A percentile compares a stretch with the other conserved stretches of the same genome.
These are phyloP conservation scores for Asclepias syriaca DNA, from an alignment of 257 asterid genomes.

Conservation along the genomic window DNA sequence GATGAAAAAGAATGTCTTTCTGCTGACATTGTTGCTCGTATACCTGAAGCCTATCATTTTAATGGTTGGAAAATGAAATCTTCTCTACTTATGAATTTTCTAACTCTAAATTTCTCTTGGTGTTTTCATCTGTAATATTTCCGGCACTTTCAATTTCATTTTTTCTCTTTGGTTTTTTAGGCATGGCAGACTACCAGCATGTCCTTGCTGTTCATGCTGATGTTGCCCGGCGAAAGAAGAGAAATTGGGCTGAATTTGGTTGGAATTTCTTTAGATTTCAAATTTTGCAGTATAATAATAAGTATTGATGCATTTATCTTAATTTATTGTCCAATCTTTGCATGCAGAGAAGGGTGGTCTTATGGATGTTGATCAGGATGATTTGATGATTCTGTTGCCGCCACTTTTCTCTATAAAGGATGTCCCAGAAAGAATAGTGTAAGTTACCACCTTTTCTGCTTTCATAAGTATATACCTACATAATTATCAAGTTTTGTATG, in stretches of 20 bases:
- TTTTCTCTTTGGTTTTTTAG: conserved; percentile 30
- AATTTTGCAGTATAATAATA: not conserved
- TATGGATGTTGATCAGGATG: conserved; percentile 70
- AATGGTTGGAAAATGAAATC: conserved; percentile 41
- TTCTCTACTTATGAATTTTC: conserved; percentile 7
- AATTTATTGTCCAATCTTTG: conserved; percentile 18
- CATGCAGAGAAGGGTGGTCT: conserved; percentile 51
- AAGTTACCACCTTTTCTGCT: conserved; percentile 30
- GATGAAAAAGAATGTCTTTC: conserved; percentile 39
- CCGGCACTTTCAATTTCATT: conserved; percentile 12
- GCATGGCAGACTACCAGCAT: conserved; percentile 97
- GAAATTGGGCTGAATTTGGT: conserved; percentile 75
- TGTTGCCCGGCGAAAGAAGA: conserved; percentile 56
- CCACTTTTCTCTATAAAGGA: conserved; percentile 77
- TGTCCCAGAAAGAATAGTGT: conserved; percentile 65
- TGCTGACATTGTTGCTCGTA: conserved; percentile 68
- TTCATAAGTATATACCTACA: not conserved
- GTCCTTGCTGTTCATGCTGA: conserved; percentile 84
- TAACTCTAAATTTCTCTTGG: not conserved
- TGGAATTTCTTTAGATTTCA: conserved; percentile 23
- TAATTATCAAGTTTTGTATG: not conserved
- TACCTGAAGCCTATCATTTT: conserved; percentile 72
- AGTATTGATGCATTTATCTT: not conserved
- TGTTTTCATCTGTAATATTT: conserved; percentile 5
- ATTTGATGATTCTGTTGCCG: conserved; percentile 74